Percentiles rank a stretch among this genome's conserved stretches.
phyloP scores from a whole-genome alignment of 441 rosid genomes.

The Eugenia klotzschiana region DNA sequence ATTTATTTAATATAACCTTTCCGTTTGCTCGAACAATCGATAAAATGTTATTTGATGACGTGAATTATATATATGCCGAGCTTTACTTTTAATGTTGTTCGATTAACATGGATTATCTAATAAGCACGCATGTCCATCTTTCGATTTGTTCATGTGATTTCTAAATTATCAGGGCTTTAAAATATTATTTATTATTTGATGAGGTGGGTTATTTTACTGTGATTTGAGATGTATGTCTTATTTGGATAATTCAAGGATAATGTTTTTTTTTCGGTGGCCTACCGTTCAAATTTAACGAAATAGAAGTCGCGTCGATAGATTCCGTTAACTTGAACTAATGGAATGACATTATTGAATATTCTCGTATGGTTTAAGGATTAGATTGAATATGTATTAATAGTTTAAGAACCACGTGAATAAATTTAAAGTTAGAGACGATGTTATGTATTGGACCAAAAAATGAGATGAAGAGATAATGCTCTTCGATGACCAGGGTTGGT shows the following conservation, averaged over 20 bases:
- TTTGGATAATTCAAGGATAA: not conserved
- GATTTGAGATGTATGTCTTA: not conserved
- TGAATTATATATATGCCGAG: too few species aligned
- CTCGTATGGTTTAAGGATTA: not conserved
- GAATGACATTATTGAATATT: fast-evolving
- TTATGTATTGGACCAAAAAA: not conserved
- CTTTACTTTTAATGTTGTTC: not conserved
- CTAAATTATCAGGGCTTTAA: not conserved
- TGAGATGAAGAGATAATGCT: not conserved
- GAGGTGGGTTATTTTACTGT: not conserved
- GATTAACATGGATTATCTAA: not conserved
- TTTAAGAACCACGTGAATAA: fast-evolving
- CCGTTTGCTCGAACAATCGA: not conserved
- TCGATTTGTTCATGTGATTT: too few species aligned
- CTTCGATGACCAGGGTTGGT: not conserved
- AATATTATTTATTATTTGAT: not conserved
- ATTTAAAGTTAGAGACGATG: not conserved
- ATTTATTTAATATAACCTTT: not conserved
- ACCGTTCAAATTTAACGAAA: not conserved
- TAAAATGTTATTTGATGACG: too few species aligned
- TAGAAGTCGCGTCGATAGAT: fast-evolving
- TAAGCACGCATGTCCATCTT: not conserved
- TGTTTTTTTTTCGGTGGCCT: too few species aligned
- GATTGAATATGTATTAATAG: not conserved
- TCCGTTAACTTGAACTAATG: fast-evolving